These are phyloP conservation scores for Cinnamomum micranthum DNA, from an alignment of 164 flowering plant species.

Conservation along the genomic window DNA sequence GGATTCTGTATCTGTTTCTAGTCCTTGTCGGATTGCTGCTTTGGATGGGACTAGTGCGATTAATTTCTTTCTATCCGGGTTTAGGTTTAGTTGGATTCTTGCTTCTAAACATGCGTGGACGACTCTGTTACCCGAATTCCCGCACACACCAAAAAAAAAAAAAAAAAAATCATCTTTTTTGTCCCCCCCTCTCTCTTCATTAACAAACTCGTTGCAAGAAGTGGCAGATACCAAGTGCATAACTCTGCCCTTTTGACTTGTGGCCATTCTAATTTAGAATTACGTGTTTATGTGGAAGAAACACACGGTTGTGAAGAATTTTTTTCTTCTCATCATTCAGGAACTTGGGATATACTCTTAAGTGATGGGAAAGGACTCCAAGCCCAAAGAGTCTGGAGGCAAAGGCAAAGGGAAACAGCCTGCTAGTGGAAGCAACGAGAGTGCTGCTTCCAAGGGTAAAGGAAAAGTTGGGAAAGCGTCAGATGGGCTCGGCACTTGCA, in stretches of 20 bases:
- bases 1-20: too few species aligned
- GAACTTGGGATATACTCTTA: not conserved
- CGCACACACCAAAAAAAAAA: not conserved
- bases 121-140: not conserved
- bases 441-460: conserved; percentile 72
- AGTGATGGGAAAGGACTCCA: conserved; percentile 73
- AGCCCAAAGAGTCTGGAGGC: conserved; percentile 55
- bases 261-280: not conserved
- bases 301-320: not conserved
- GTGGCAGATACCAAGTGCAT: not conserved
- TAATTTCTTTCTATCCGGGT: too few species aligned
- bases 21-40: too few species aligned
- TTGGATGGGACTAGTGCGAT: too few species aligned
- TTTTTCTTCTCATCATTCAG: not conserved
- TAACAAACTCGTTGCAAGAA: not conserved
- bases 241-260: not conserved
- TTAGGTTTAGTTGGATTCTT: not conserved
- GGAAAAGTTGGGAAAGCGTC: conserved; percentile 72
- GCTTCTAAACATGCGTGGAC: not conserved
- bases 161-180: not conserved
- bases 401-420: conserved; percentile 91
- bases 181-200: not conserved
- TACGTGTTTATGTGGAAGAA: not conserved
- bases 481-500: conserved; percentile 96
- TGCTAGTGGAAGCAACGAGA: conserved; percentile 61